phyloP scores from a whole-genome alignment of 1,139 yeast genomes.

The Protomyces gravidus region DNA sequence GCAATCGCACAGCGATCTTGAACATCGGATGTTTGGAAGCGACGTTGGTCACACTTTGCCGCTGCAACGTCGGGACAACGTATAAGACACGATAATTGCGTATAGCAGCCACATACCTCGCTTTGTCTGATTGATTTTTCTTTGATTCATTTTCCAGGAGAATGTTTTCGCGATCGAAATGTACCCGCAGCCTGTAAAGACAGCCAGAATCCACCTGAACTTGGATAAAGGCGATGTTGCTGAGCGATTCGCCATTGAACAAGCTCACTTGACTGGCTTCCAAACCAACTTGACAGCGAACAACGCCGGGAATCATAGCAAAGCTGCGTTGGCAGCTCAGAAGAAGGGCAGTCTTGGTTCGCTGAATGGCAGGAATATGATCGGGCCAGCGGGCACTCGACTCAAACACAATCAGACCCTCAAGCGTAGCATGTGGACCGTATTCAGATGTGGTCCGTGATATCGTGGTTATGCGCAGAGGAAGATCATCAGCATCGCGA shows the following conservation, averaged over 20 bases:
- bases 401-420: constrained; percentile 79
- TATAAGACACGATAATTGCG: constrained; percentile 50
- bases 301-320: constrained; percentile 46
- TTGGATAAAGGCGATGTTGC: constrained; percentile 34
- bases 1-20: constrained; percentile 74
- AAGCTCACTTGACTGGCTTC: constrained; percentile 50
- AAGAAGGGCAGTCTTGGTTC: constrained; percentile 83
- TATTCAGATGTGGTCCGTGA: constrained; percentile 37
- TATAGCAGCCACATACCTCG: constrained; percentile 20
- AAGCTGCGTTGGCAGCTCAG: constrained; percentile 60
- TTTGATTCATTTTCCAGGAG: constrained; percentile 31
- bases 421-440: constrained; percentile 37
- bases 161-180: constrained; percentile 35
- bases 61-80: constrained; percentile 70
- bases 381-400: constrained; percentile 94
- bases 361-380: constrained; percentile 76
- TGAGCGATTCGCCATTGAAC: constrained; percentile 32
- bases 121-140: constrained; percentile 22
- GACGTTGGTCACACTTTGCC: constrained; percentile 67
- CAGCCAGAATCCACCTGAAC: constrained; percentile 33
- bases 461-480: constrained; percentile 66
- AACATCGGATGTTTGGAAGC: constrained; percentile 70
- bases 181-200: constrained; percentile 34
- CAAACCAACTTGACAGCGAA: constrained; percentile 55
- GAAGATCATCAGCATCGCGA: constrained; percentile 56